A percentile compares a stretch with the other conserved stretches of the same genome.
These are phyloP conservation scores for Solanum corneliomulleri DNA, from an alignment of 257 asterid species.

Conservation along the genomic window DNA sequence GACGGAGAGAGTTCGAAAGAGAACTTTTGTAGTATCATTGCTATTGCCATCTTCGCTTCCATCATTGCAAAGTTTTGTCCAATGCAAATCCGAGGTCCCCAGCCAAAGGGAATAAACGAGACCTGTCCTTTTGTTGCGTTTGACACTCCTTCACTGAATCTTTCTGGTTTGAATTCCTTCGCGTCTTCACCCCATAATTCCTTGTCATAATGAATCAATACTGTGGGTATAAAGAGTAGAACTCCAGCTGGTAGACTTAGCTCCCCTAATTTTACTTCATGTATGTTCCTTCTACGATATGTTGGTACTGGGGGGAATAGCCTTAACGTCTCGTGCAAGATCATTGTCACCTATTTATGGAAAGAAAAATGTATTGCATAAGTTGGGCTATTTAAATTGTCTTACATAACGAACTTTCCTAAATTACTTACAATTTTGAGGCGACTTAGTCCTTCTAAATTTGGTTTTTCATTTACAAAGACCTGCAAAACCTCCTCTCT, in stretches of 20 bases:
- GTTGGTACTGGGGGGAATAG: slow-evolving; percentile 15
- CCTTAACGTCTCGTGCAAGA: slow-evolving; percentile 17
- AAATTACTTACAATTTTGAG: slow-evolving; percentile 16
- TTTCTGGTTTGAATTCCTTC: slow-evolving; percentile 20
- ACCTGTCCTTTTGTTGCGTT: slow-evolving; percentile 15
- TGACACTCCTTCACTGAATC: slow-evolving; percentile 17
- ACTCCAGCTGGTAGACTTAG: slow-evolving; percentile 5
- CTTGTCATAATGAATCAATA: slow-evolving; percentile 12
- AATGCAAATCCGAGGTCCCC: slow-evolving; percentile 27
- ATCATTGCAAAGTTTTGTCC: slow-evolving; percentile 23
- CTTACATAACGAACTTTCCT: no score
- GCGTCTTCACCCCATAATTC: slow-evolving; percentile 27
- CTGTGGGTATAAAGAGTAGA: slow-evolving; percentile 3
- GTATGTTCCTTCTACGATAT: not conserved
- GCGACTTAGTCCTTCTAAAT: slow-evolving; percentile 12
- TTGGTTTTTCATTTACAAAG: slow-evolving; percentile 14
- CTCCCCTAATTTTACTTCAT: slow-evolving; percentile 10
- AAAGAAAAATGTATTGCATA: not conserved
- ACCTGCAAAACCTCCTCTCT: slow-evolving; percentile 22
- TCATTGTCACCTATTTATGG: slow-evolving; percentile 17
- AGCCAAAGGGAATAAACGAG: slow-evolving; percentile 16
- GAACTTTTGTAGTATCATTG: slow-evolving; percentile 21
- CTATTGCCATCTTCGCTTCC: slow-evolving; percentile 18
- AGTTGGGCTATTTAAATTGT: not conserved
- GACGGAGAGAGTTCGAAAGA: slow-evolving; percentile 20